phyloP scores from a whole-genome alignment of 257 asterid species.

The Solanum infundibuliforme region DNA sequence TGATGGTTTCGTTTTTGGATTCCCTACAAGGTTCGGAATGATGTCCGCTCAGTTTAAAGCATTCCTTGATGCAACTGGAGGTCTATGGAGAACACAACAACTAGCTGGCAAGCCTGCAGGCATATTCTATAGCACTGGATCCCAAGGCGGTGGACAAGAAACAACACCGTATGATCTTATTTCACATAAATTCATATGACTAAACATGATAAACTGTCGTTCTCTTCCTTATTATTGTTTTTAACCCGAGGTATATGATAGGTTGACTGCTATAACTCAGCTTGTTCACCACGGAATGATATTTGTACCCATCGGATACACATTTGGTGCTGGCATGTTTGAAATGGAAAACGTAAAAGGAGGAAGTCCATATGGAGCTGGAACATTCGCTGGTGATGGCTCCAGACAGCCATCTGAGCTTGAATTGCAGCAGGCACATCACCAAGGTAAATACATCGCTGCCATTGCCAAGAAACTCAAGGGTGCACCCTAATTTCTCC shows the following conservation, averaged over 20 bases:
- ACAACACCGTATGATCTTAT: conserved; percentile 49
- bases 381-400: conserved; percentile 76
- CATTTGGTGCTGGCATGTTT: conserved; percentile 76
- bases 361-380: conserved; percentile 87
- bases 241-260: neutral
- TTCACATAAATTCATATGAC: neutral
- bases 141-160: conserved; percentile 87
- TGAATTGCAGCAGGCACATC: conserved; percentile 44
- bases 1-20: conserved; percentile 72
- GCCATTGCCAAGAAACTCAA: conserved; percentile 45
- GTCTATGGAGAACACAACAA: conserved; percentile 75
- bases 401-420: conserved; percentile 46
- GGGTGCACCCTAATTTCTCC: conserved; percentile 20
- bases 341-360: conserved; percentile 76
- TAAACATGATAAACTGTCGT: neutral
- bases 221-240: neutral
- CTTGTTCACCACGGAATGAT: conserved; percentile 73
- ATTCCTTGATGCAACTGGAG: conserved; percentile 74
- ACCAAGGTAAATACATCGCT: conserved; percentile 53
- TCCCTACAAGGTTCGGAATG: conserved; percentile 80
- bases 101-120: conserved; percentile 94
- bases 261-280: conserved; percentile 81
- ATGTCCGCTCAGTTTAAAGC: conserved; percentile 90
- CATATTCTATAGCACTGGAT: conserved; percentile 76
- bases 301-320: conserved; percentile 67